These are phyloP conservation scores for Entophlyctis luteolus DNA, from an alignment of 192 early-diverging fungal genomes.

Conservation along the genomic window DNA sequence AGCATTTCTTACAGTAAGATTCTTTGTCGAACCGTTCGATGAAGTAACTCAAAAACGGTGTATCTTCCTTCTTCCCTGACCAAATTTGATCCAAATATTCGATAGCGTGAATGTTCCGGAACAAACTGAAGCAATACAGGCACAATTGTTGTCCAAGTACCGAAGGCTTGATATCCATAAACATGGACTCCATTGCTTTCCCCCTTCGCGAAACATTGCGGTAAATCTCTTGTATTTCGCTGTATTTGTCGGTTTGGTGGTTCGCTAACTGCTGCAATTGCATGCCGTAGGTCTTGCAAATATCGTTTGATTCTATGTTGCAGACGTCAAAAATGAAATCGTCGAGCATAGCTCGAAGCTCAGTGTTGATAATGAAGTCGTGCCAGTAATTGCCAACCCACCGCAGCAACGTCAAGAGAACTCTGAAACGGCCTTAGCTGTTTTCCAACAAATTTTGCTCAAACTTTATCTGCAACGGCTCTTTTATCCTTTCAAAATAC, in stretches of 20 bases:
- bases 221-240: constrained; percentile 44
- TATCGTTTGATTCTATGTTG: background rate
- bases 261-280: constrained; percentile 6
- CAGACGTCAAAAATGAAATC: constrained; percentile 43
- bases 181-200: constrained; percentile 50
- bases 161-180: constrained; percentile 41
- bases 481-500: constrained; percentile 41
- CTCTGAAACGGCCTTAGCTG: constrained; percentile 17
- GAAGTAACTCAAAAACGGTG: constrained; percentile 52
- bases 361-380: constrained; percentile 48
- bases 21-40: constrained; percentile 56
- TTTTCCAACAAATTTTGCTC: background rate
- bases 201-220: constrained; percentile 35
- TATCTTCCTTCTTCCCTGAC: constrained; percentile 41
- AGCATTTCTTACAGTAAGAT: constrained; percentile 48
- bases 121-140: constrained; percentile 49
- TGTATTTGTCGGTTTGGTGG: constrained; percentile 29
- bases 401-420: constrained; percentile 38
- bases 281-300: background rate
- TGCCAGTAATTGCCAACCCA: constrained; percentile 58
- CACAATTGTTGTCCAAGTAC: constrained; percentile 50
- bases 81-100: constrained; percentile 60
- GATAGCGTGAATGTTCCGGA: constrained; percentile 57
- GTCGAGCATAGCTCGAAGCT: constrained; percentile 39
- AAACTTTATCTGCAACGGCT: constrained; percentile 47